Conservation (phyloP, 2,329 filamentous ascomycete genomes). For the Claviceps sp. region DNA sequence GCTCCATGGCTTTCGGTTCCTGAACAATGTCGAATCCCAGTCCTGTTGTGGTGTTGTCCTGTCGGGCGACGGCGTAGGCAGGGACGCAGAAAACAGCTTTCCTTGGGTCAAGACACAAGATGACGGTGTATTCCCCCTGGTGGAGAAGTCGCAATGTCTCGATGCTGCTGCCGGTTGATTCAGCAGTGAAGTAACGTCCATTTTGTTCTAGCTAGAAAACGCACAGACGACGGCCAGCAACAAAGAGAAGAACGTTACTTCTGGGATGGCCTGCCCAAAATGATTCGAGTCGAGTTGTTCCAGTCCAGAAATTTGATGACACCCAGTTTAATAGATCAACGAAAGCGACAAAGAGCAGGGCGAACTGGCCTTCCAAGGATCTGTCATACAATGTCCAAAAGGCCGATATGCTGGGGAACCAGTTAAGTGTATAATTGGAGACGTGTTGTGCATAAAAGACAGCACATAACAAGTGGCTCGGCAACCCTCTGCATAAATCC, state of each 20-base stretch:
- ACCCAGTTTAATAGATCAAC: not conserved
- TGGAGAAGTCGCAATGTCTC: constrained; percentile 1
- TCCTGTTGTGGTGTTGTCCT: constrained; percentile 12
- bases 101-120: constrained; percentile 1
- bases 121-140: constrained; percentile 7
- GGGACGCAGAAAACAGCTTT: constrained; percentile 8
- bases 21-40: constrained; percentile 11
- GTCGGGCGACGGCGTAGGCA: constrained; percentile 23
- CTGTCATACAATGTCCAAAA: not conserved
- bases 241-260: not conserved
- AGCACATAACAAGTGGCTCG: constrained; percentile 1
- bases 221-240: not conserved
- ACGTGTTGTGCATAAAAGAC: constrained; percentile 1
- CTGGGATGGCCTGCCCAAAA: not conserved
- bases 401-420: not conserved
- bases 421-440: not conserved
- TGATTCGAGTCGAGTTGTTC: not conserved
- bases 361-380: not conserved
- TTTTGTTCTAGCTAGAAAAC: constrained; percentile 7
- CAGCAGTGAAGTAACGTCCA: constrained; percentile 30
- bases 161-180: constrained; percentile 19
- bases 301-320: not conserved
- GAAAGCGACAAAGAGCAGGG: not conserved
- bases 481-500: not conserved
- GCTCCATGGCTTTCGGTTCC: constrained; percentile 35